Base-by-base conservation (phyloP, 805 yeast species). In the Saturnispora zaruensis region DNA sequence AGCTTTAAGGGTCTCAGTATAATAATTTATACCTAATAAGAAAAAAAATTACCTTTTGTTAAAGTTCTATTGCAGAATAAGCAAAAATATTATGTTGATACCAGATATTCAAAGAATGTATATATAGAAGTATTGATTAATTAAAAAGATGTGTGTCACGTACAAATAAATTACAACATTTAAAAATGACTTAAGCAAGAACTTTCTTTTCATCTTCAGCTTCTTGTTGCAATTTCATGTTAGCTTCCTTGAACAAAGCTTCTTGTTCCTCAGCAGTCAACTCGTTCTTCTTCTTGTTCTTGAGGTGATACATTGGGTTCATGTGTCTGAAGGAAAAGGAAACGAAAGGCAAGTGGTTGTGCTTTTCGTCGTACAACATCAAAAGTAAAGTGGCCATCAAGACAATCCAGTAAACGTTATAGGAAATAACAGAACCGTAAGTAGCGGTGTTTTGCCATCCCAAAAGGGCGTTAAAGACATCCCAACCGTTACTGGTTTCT, bases 401-500 rank as follows among this genome's bases (percentile, higher is more conserved):
- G 45, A 67, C 66, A 49, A 89, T 57, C 96, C 97, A 89, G 75
- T 89, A 89, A 53, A 84, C 58, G 70, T 87, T 87, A 72, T 90
- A 90, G 41, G 88, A 78, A 49, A 89, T 70, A 50, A 89, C 87
- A 3, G 96, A 86, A 50, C 96, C 95, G 63, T 86, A 76, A 57
- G 95, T 87, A 55, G 96, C 96, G 44, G 95, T 79, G 69, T 89
- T 89, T 72, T 88, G 95, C 97, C 97, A 90, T 53, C 96, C 97
- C 55, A 89, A 73, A 48, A 89, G 68, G 18, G 96, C 87, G 63
- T 89, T 89, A 76, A 89, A 89, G 54, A 89, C 81, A 76, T 88
- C 96, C 96, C 96, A 90, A 70, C 96, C 96, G 58, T 82, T 79
- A 68, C 83, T 88, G 53, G 76, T 71, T 66, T 82, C 88, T 45